Conservation (phyloP, 495 filamentous ascomycete species). For the Trichoderma asperelloides region DNA sequence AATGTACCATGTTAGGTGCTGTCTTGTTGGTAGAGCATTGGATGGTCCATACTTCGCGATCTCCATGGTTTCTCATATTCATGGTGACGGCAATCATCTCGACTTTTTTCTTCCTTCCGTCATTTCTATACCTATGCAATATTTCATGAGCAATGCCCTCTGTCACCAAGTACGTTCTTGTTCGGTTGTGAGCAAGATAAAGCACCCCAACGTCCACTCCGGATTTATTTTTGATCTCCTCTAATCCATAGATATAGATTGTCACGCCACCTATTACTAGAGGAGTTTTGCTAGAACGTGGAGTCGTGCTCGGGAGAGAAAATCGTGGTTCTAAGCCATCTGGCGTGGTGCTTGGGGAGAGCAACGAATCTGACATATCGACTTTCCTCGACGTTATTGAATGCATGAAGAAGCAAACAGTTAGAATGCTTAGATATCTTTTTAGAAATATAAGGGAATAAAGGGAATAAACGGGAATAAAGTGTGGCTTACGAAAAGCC, state of each 20-base stretch:
- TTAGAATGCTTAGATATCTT: background rate
- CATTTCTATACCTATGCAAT: conserved; percentile 14
- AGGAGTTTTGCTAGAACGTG: conserved; percentile 13
- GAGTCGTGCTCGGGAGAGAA: conserved; percentile 13
- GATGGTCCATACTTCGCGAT: conserved; percentile 10
- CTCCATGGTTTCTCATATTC: conserved; percentile 17
- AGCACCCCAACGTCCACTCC: conserved; percentile 13
- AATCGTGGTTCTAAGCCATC: conserved; percentile 13
- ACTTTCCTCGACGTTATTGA: background rate
- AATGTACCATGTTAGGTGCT: background rate
- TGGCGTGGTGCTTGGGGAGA: background rate
- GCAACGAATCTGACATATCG: conserved; percentile 7
- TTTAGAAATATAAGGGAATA: background rate
- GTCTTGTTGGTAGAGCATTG: background rate
- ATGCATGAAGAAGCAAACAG: background rate
- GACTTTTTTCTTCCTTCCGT: conserved; percentile 14
- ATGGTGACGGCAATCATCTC: conserved; percentile 16
- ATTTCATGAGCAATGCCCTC: conserved; percentile 16
- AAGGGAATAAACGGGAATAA: background rate
- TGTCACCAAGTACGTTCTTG: conserved; percentile 14
- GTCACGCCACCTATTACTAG: conserved; percentile 12
- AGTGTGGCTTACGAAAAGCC: background rate
- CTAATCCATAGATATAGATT: conserved; percentile 16
- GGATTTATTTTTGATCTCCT: conserved; percentile 9
- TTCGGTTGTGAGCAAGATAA: conserved; percentile 15